Conservation (phyloP, 2,329 filamentous ascomycete species). For the Trichoderma harzianum region DNA sequence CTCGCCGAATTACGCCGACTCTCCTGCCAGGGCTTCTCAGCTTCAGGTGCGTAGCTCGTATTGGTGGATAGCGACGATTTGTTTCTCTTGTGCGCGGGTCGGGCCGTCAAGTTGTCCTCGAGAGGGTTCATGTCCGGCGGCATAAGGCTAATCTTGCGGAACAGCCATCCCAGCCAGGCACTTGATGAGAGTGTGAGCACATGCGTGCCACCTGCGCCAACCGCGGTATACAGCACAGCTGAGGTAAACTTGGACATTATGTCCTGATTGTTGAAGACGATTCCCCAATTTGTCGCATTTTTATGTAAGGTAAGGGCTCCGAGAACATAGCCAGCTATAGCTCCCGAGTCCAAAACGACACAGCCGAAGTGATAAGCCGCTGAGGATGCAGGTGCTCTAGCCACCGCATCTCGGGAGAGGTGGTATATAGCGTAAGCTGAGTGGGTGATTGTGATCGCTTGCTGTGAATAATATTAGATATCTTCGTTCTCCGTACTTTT, state of each 20-base stretch:
- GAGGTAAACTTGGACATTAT: slow-evolving; percentile 60
- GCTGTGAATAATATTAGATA: slow-evolving; percentile 47
- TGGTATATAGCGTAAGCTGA: slow-evolving; percentile 79
- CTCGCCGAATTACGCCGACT: slow-evolving; percentile 42
- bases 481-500: background rate
- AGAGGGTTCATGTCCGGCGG: slow-evolving; percentile 96
- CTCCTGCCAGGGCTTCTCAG: slow-evolving; percentile 56
- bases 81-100: slow-evolving; percentile 69
- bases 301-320: slow-evolving; percentile 46
- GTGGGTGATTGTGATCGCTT: slow-evolving; percentile 70
- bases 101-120: slow-evolving; percentile 77
- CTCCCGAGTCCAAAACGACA: slow-evolving; percentile 62
- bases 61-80: slow-evolving; percentile 52
- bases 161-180: slow-evolving; percentile 71
- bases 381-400: slow-evolving; percentile 72
- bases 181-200: slow-evolving; percentile 67
- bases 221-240: slow-evolving; percentile 65
- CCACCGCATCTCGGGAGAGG: slow-evolving; percentile 65
- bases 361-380: slow-evolving; percentile 89
- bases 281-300: slow-evolving; percentile 58
- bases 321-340: slow-evolving; percentile 55
- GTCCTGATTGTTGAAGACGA: slow-evolving; percentile 57
- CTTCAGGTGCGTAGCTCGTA: slow-evolving; percentile 38
- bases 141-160: slow-evolving; percentile 75
- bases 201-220: slow-evolving; percentile 65